Percentiles rank a stretch among this genome's conserved stretches.
These are phyloP conservation scores for Hysterium pulicare DNA, from an alignment of 2,329 filamentous ascomycete species.

Conservation along the genomic window DNA sequence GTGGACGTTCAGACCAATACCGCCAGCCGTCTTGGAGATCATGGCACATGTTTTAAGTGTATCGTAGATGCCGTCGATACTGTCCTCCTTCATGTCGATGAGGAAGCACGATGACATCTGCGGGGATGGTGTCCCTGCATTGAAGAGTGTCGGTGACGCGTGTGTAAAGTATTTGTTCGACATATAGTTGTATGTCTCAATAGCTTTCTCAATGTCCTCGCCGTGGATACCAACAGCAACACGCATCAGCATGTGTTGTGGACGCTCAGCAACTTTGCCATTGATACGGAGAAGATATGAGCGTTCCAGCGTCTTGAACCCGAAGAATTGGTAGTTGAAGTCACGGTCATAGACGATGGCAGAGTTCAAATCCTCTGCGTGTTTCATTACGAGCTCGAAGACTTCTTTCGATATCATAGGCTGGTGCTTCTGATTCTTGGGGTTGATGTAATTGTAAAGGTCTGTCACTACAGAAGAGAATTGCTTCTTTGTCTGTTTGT, in stretches of 20 bases:
- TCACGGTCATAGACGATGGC: slow-evolving; percentile 99
- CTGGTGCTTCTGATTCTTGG: slow-evolving; percentile 76
- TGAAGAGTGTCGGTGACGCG: slow-evolving; percentile 96
- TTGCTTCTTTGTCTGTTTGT: slow-evolving; percentile 99
- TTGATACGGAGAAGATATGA: slow-evolving; percentile 95
- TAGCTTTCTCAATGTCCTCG: slow-evolving; percentile 86
- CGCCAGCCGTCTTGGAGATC: slow-evolving; percentile 99
- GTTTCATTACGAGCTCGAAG: slow-evolving; percentile 90
- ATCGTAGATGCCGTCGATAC: slow-evolving; percentile 98
- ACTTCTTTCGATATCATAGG: slow-evolving; percentile 94
- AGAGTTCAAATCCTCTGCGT: slow-evolving; percentile 96
- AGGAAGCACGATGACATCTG: slow-evolving; percentile 98
- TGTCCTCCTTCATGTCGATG: slow-evolving; percentile 99
- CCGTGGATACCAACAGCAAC: slow-evolving; percentile 96
- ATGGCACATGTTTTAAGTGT: slow-evolving; percentile 98
- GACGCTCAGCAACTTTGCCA: slow-evolving; percentile 93
- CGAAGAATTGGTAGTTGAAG: slow-evolving; percentile 99
- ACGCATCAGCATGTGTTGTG: slow-evolving; percentile 99
- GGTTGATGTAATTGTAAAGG: slow-evolving; percentile 93
- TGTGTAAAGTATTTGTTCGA: slow-evolving; percentile 98
- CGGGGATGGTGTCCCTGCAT: slow-evolving; percentile 89
- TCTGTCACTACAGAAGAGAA: slow-evolving; percentile 95
- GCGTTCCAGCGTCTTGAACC: slow-evolving; percentile 97
- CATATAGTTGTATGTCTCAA: slow-evolving; percentile 99
- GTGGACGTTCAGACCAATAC: slow-evolving; percentile 95